Evolutionary conservation across 2,329 filamentous ascomycete species (phyloP).

Genomic region (Gnomoniopsis sp.): DNA sequence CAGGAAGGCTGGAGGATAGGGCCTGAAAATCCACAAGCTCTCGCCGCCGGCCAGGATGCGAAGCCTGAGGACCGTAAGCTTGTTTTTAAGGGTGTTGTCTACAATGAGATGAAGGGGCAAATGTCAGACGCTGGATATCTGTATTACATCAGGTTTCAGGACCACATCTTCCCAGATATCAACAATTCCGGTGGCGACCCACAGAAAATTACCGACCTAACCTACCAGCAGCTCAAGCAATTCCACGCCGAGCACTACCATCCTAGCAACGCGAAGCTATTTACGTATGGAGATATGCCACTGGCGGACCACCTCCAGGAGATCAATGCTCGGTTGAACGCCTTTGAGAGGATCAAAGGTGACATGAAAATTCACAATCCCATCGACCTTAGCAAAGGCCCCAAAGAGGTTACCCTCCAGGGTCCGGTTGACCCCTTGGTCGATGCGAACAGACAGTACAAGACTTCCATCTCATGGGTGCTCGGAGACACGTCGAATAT

Average conservation of each 20-base stretch:
- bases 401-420: conserved; percentile 65
- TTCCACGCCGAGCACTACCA: conserved; percentile 96
- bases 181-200: conserved; percentile 97
- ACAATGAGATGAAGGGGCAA: conserved; percentile 99
- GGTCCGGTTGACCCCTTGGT: conserved; percentile 87
- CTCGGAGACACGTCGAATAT: conserved; percentile 79
- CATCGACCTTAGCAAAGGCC: conserved; percentile 64
- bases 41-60: conserved; percentile 39
- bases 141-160: conserved; percentile 93
- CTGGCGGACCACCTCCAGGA: conserved; percentile 76
- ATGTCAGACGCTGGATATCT: conserved; percentile 97
- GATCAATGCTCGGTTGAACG: conserved; percentile 68
- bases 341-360: conserved; percentile 67
- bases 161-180: conserved; percentile 89
- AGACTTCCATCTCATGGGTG: conserved; percentile 92
- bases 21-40: conserved; percentile 75
- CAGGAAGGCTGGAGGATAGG: conserved; percentile 98
- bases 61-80: conserved; percentile 62
- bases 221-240: conserved; percentile 80
- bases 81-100: conserved; percentile 96
- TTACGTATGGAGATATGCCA: conserved; percentile 94
- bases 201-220: conserved; percentile 92
- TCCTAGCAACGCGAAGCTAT: conserved; percentile 92
- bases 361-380: conserved; percentile 75
- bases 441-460: conserved; percentile 81